Conservation (phyloP, 75 land plant species). For the Sequoiadendron giganteum region DNA sequence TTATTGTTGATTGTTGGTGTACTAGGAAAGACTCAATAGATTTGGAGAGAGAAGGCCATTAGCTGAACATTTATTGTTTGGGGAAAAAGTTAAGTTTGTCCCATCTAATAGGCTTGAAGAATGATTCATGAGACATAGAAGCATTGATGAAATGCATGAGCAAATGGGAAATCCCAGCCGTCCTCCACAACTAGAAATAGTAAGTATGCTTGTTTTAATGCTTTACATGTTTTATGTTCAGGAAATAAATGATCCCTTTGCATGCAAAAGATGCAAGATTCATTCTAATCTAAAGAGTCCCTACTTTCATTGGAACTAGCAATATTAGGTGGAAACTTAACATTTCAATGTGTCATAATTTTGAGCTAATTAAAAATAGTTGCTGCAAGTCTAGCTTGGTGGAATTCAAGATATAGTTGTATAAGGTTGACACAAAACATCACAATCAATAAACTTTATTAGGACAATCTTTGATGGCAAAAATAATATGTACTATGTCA, state of each 20-base stretch:
- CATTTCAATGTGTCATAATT: not conserved
- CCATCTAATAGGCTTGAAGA: conserved; percentile 18
- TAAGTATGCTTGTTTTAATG: conserved; percentile 20
- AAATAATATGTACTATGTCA: no score
- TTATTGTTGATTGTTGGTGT: no score
- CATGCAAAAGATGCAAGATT: not conserved
- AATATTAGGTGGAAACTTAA: not conserved
- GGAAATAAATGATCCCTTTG: not conserved
- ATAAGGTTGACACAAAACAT: not conserved
- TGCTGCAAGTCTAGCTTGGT: not conserved
- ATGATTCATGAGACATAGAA: conserved; percentile 20
- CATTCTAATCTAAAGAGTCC: not conserved
- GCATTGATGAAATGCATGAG: conserved; percentile 33
- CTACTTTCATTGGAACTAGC: not conserved
- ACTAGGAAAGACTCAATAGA: no score
- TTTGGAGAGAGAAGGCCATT: conserved; percentile 13
- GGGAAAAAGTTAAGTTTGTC: conserved; percentile 39
- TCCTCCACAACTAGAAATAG: conserved; percentile 59
- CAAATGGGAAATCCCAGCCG: conserved; percentile 40
- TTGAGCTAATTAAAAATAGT: not conserved
- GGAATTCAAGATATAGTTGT: not conserved
- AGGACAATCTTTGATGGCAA: not conserved
- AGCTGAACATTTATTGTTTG: conserved; percentile 10
- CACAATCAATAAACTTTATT: not conserved
- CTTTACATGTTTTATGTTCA: not conserved